A percentile compares a stretch with the other conserved stretches of the same genome.
These are phyloP conservation scores for Tuber aestivum DNA, from an alignment of 495 filamentous ascomycete species.

Conservation along the genomic window DNA sequence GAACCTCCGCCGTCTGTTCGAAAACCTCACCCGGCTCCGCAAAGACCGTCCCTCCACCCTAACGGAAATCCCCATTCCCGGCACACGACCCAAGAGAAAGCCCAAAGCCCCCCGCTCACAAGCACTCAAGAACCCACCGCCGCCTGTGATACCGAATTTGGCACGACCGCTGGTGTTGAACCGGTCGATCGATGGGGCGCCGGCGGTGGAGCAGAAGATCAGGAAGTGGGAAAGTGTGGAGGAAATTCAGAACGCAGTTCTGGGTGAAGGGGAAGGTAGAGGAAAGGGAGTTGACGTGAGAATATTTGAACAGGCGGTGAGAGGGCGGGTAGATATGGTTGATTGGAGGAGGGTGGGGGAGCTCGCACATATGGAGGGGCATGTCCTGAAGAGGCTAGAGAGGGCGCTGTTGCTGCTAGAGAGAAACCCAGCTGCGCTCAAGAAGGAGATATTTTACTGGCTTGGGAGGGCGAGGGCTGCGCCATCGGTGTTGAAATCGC, in stretches of 20 bases:
- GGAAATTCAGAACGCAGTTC: not conserved
- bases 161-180: not conserved
- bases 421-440: constrained; percentile 21
- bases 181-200: constrained; percentile 19
- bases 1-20: constrained; percentile 34
- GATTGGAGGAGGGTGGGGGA: constrained; percentile 3
- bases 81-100: not conserved
- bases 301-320: constrained; percentile 20
- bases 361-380: not conserved
- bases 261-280: not conserved
- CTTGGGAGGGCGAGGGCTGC: constrained; percentile 18
- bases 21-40: constrained; percentile 21
- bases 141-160: constrained; percentile 15
- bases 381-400: constrained; percentile 7
- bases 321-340: not conserved
- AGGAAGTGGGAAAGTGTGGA: not conserved
- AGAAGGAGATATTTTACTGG: constrained; percentile 35
- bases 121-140: not conserved
- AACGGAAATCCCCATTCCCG: constrained; percentile 15
- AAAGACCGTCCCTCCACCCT: constrained; percentile 20
- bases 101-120: not conserved
- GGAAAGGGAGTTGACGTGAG: constrained; percentile 23
- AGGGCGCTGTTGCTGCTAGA: constrained; percentile 19
- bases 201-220: constrained; percentile 13
- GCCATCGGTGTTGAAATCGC: constrained; percentile 24